These are phyloP conservation scores for Penicillium cataractarum DNA, from an alignment of 495 filamentous ascomycete genomes.

Conservation along the genomic window DNA sequence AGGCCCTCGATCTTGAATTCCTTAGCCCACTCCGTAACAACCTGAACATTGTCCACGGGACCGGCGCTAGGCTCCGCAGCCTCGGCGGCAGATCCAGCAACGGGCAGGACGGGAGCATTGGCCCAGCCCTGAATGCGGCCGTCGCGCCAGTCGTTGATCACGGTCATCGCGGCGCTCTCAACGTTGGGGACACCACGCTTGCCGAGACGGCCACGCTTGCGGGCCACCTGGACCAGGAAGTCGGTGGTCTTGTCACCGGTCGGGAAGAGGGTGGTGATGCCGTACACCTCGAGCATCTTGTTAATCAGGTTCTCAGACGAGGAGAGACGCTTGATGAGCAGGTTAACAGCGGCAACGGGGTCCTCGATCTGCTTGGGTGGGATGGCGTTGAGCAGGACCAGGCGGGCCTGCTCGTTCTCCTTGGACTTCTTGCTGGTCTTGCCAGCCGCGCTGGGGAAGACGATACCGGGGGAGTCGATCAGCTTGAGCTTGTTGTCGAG, in stretches of 20 bases:
- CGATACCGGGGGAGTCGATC: conserved; percentile 93
- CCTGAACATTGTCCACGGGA: conserved; percentile 71
- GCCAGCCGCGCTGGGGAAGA: conserved; percentile 70
- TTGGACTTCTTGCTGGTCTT: conserved; percentile 56
- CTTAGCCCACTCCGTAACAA: conserved; percentile 91
- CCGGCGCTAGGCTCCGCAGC: conserved; percentile 31
- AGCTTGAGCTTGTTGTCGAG: conserved; percentile 93
- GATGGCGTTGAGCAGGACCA: conserved; percentile 87
- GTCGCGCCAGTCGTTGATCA: conserved; percentile 94
- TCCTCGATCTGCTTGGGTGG: conserved; percentile 94
- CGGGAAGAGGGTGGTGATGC: conserved; percentile 74
- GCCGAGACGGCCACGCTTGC: conserved; percentile 87
- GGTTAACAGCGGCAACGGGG: conserved; percentile 79
- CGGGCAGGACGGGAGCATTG: conserved; percentile 66
- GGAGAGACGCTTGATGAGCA: conserved; percentile 79
- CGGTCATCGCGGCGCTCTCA: conserved; percentile 82
- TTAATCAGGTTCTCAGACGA: conserved; percentile 68
- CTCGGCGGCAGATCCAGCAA: conserved; percentile 45
- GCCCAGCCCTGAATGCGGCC: conserved; percentile 94
- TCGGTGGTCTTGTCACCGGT: conserved; percentile 80
- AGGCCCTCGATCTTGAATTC: conserved; percentile 96
- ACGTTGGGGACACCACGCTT: conserved; percentile 91
- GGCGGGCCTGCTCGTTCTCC: conserved; percentile 70
- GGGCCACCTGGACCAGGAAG: conserved; percentile 90
- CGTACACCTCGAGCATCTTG: conserved; percentile 81